Evolutionary conservation across 768 basidiomycete genomes (phyloP), one percentile per base, ranked within the genome.

Genomic region (Tylopilus rubrobrunneus): DNA sequence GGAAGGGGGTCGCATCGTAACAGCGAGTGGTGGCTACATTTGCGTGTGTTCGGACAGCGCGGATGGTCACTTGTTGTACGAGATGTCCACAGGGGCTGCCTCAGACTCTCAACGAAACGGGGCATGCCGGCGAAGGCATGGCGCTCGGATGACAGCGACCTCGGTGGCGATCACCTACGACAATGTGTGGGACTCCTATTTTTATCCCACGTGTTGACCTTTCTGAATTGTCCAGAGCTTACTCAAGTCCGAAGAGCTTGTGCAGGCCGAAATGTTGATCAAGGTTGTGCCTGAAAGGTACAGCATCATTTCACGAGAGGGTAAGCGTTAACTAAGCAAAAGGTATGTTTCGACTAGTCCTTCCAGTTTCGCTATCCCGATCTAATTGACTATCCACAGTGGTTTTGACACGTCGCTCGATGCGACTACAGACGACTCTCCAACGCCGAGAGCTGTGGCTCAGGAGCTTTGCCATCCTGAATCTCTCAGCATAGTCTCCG

Each of bases 91-190:
- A n/a, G n/a, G n/a, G n/a, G n/a, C n/a, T n/a, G n/a, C n/a, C n/a
- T n/a, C n/a, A n/a, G n/a, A n/a, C n/a, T n/a, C n/a, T n/a, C n/a
- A n/a, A n/a, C n/a, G n/a, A n/a, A n/a, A n/a, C n/a, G n/a, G n/a
- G n/a, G n/a, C n/a, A n/a, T n/a, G n/a, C n/a, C n/a, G n/a, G n/a
- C n/a, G n/a, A n/a, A n/a, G n/a, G n/a, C n/a, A n/a, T n/a, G n/a
- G n/a, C n/a, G n/a, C n/a, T n/a, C n/a, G n/a, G n/a, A n/a, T n/a
- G n/a, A n/a, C n/a, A n/a, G n/a, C n/a, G n/a, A n/a, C n/a, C n/a
- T n/a, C n/a, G 25, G 60, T 65, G 33, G 65, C 62, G 3, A 59
- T 66, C 14, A 66, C 62, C 4, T 60, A 65, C 21, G 65, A 66
- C 28, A 52, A 33, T 21, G 58, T 45, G 34, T 67, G 66, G 66